phyloP scores from a whole-genome alignment of 208 protist genomes.

The Acanthamoeba healyi region DNA sequence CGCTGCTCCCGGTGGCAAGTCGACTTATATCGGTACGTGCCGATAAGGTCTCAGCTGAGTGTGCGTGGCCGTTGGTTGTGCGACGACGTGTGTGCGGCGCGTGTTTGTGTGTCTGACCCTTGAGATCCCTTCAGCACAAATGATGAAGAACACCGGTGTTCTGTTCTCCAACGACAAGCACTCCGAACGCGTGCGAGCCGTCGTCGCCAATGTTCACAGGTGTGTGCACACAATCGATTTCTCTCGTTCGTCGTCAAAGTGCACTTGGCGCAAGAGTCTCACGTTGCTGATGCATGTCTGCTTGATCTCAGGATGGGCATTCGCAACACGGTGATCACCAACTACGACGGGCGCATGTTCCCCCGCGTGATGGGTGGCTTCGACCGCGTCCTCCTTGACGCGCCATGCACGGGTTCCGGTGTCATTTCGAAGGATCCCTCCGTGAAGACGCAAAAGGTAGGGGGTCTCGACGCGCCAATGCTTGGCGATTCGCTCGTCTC shows the following conservation, averaged over 20 bases:
- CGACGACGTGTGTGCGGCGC: slow-evolving; percentile 98
- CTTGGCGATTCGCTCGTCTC: not conserved
- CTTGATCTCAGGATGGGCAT: slow-evolving; percentile 95
- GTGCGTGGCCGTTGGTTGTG: slow-evolving; percentile 92
- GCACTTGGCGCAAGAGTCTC: too few species aligned
- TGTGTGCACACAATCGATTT: slow-evolving; percentile 90
- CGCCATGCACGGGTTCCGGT: slow-evolving; percentile 73
- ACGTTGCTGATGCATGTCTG: too few species aligned
- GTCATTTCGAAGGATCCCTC: not conserved
- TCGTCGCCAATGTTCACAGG: slow-evolving; percentile 97
- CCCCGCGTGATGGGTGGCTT: slow-evolving; percentile 92
- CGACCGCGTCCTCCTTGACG: slow-evolving; percentile 77
- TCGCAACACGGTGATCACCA: slow-evolving; percentile 95
- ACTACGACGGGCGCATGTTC: slow-evolving; percentile 96
- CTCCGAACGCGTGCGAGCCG: slow-evolving; percentile 95
- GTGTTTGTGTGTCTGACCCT: slow-evolving; percentile 97
- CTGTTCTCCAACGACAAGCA: slow-evolving; percentile 99
- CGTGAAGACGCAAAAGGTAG: not conserved
- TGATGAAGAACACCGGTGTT: slow-evolving; percentile 99
- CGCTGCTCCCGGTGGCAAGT: slow-evolving; percentile 83
- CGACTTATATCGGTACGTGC: slow-evolving; percentile 77
- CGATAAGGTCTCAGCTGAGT: too few species aligned
- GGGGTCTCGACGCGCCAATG: not conserved
- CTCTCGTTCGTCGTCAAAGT: too few species aligned
- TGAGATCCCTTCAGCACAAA: slow-evolving; percentile 88